These are phyloP conservation scores for Bimuria novae-zelandiae DNA, from an alignment of 2,329 filamentous ascomycete species.

Conservation along the genomic window DNA sequence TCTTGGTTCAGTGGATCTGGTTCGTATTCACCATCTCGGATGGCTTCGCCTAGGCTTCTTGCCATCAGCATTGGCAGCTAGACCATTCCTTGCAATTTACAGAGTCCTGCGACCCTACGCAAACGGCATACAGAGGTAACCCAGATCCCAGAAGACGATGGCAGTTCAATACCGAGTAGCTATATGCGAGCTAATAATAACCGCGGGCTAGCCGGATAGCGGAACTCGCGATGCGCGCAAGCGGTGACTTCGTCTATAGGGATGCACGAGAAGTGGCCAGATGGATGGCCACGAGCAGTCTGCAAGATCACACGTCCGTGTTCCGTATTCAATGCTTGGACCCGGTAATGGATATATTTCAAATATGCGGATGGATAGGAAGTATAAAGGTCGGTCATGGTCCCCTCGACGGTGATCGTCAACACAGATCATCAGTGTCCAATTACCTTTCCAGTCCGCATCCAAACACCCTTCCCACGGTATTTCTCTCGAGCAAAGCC, in stretches of 20 bases:
- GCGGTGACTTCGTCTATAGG: slow-evolving; percentile 15
- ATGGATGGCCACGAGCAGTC: slow-evolving; percentile 9
- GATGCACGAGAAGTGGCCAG: slow-evolving; percentile 19
- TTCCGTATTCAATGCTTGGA: not conserved
- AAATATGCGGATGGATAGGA: slow-evolving; percentile 9
- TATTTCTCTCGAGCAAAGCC: slow-evolving; percentile 11
- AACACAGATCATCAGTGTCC: slow-evolving; percentile 33
- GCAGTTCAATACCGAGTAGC: slow-evolving; percentile 22
- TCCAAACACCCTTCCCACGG: slow-evolving; percentile 10
- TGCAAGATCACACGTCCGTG: slow-evolving; percentile 14
- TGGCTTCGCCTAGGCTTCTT: slow-evolving; percentile 12
- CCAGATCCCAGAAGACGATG: slow-evolving; percentile 24
- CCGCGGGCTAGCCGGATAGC: slow-evolving; percentile 20
- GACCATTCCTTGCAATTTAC: slow-evolving; percentile 32
- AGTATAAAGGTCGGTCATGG: slow-evolving; percentile 31
- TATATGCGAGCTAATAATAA: slow-evolving; percentile 33
- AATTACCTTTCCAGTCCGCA: slow-evolving; percentile 18
- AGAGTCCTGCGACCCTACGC: slow-evolving; percentile 20
- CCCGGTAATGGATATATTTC: slow-evolving; percentile 2
- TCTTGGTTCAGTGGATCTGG: slow-evolving; percentile 16
- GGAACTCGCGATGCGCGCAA: slow-evolving; percentile 20
- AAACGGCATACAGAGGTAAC: slow-evolving; percentile 16
- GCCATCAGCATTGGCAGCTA: slow-evolving; percentile 9
- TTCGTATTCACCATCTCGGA: slow-evolving; percentile 23
- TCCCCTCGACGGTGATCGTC: slow-evolving; percentile 26